phyloP scores from a whole-genome alignment of 73 alveolate species.

The Tetrahymena elliotti region DNA sequence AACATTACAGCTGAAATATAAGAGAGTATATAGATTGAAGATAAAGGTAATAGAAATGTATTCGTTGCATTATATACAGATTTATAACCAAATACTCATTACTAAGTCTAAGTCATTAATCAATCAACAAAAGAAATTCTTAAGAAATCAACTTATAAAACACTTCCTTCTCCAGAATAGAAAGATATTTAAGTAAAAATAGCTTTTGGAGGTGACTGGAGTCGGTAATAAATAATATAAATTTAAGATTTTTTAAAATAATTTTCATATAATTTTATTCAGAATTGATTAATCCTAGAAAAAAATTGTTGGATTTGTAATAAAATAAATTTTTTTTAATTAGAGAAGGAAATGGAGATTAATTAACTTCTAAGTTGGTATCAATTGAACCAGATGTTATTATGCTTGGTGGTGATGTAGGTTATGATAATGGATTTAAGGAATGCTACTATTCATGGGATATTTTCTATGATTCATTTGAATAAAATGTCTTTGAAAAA shows the following conservation, averaged over 20 bases:
- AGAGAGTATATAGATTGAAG: neutral
- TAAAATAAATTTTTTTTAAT: neutral
- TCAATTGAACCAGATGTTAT: slow-evolving; percentile 45
- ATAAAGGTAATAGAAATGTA: slow-evolving; percentile 25
- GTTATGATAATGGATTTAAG: slow-evolving; percentile 52
- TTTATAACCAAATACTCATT: neutral
- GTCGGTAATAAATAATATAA: neutral
- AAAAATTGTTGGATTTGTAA: no score
- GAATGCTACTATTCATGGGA: slow-evolving; percentile 53
- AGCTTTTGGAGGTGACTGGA: slow-evolving; percentile 42
- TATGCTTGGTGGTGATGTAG: slow-evolving; percentile 61
- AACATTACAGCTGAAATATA: slow-evolving; percentile 2
- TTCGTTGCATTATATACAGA: neutral
- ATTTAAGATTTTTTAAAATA: no score
- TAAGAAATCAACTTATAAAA: neutral
- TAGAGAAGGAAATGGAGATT: slow-evolving; percentile 43
- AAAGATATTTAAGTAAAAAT: neutral
- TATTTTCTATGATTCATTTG: slow-evolving; percentile 1
- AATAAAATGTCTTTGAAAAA: neutral
- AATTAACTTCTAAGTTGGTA: slow-evolving; percentile 17
- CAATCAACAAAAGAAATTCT: neutral
- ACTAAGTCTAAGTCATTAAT: neutral
- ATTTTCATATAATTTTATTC: no score
- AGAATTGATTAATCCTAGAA: no score
- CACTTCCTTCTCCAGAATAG: neutral